Evolutionary conservation across 768 basidiomycete species (phyloP), one percentile per base, ranked within the genome.

Genomic region (Psilocybe cyanescens): DNA sequence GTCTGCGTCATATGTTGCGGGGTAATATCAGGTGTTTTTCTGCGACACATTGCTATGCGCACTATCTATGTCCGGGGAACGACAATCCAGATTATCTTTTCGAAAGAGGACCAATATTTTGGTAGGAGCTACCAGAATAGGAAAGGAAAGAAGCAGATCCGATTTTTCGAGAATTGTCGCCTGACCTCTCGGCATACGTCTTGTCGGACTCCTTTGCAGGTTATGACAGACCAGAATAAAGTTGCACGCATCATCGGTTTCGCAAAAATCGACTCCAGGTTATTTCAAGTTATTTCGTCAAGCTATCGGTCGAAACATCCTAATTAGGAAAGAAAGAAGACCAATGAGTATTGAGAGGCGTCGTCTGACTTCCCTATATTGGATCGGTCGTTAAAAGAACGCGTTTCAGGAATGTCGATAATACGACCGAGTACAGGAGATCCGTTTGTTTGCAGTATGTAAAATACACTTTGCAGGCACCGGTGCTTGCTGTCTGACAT

Each of bases 351-450:
- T 33, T 30, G 41, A 33, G 29, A 46, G 4, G 16, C 41, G 28
- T 46, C 55, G 30, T 9, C 41, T 31, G 55, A 56, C 44, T 45
- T 45, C 19, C 31, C 8, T 44, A 5, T 19, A 17, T 56, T 17
- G 29, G 41, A 9, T 31, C 14, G 11, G 30, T 28, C 37, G 35
- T 24, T 19, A n/a, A 37, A 56, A 47, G 55, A 56, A 56, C 55
- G 17, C 14, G 55, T 46, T 44, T 58, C 57, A 58, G 17, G 50
- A 50, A 49, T 50, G 11, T 33, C 28, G 50, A 31, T 28, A 53
- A 37, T 33, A 17, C 30, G n/a, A 14, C 49, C 33, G 51, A 37
- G 51, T 17, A 17, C 33, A 17, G 33, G 33, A 35, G 6, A 7
- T 35, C 11, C 33, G 7, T 35, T 11, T 35, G 33, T 35, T 35